Evolutionary conservation across 129 eudicot species (phyloP).

Genomic region (Saposhnikovia divaricata): DNA sequence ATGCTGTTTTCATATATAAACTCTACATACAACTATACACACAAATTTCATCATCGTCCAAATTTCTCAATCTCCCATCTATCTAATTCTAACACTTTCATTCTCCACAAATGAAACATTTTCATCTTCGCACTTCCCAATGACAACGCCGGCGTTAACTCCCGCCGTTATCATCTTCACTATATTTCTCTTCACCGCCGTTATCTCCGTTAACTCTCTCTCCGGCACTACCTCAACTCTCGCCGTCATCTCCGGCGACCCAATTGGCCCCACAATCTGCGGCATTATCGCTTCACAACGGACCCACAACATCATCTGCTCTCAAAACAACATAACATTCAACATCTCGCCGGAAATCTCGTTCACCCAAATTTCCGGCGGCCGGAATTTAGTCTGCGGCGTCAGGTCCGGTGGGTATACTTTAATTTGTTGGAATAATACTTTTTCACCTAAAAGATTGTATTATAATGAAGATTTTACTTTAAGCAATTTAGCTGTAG

Average conservation of each 20-base stretch:
- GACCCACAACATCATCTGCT: slow-evolving; percentile 56
- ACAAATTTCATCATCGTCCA: not conserved
- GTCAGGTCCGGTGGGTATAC: slow-evolving; percentile 61
- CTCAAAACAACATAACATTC: slow-evolving; percentile 21
- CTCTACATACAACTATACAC: not conserved
- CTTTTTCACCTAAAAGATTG: slow-evolving; percentile 44
- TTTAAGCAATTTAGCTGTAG: slow-evolving; percentile 35
- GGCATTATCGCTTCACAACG: slow-evolving; percentile 55
- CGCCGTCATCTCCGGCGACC: slow-evolving; percentile 68
- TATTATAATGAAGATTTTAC: slow-evolving; percentile 32
- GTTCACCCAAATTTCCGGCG: slow-evolving; percentile 74
- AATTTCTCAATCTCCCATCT: not conserved
- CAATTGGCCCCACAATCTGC: slow-evolving; percentile 54
- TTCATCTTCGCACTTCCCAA: not conserved
- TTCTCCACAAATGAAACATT: slow-evolving; percentile 16
- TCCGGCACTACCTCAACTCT: slow-evolving; percentile 71
- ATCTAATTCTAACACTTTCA: no score
- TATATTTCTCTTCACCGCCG: slow-evolving; percentile 16
- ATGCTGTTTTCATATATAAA: not conserved
- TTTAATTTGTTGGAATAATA: slow-evolving; percentile 67
- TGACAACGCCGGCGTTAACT: slow-evolving; percentile 16
- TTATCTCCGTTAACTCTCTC: slow-evolving; percentile 38
- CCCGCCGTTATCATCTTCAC: slow-evolving; percentile 22
- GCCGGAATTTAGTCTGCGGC: slow-evolving; percentile 64
- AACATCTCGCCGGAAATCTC: slow-evolving; percentile 39